A percentile compares a stretch with the other conserved stretches of the same genome.
phyloP scores from a whole-genome alignment of 495 filamentous ascomycete species.

The Paragyromitra xinjiangensis region DNA sequence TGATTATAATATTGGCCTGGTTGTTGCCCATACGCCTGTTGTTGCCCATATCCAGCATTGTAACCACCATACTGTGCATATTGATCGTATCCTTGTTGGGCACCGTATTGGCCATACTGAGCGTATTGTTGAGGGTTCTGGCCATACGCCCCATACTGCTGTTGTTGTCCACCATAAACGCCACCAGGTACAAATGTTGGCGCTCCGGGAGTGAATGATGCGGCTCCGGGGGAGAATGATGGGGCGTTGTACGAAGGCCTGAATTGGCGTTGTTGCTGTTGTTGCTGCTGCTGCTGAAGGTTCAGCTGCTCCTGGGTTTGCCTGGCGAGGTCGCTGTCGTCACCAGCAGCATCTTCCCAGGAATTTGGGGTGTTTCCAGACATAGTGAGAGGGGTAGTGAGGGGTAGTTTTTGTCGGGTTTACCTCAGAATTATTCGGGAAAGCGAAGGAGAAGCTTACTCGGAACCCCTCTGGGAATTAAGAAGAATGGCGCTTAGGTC shows the following conservation, averaged over 20 bases:
- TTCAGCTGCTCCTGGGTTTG: conserved; percentile 81
- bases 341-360: conserved; percentile 93
- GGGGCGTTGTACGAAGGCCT: conserved; percentile 50
- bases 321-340: conserved; percentile 84
- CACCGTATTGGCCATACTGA: conserved; percentile 59
- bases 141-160: conserved; percentile 65
- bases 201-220: conserved; percentile 81
- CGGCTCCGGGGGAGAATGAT: conserved; percentile 77
- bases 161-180: conserved; percentile 64
- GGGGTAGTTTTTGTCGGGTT: conserved; percentile 35
- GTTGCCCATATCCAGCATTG: conserved; percentile 53
- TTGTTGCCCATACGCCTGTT: conserved; percentile 55
- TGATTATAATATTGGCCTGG: conserved; percentile 59
- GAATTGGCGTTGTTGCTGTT: conserved; percentile 61
- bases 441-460: neutral
- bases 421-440: conserved; percentile 1
- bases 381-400: conserved; percentile 65
- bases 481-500: neutral
- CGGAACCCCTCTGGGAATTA: neutral
- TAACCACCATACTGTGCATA: conserved; percentile 65
- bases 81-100: conserved; percentile 57
- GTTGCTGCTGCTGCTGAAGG: conserved; percentile 62
- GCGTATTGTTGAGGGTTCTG: conserved; percentile 67
- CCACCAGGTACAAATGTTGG: conserved; percentile 78
- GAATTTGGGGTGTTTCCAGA: conserved; percentile 80